Evolutionary conservation across 2,329 filamentous ascomycete species (phyloP), one percentile per base, ranked within the genome.

Genomic region (Phaeosphaeriaceae sp.): DNA sequence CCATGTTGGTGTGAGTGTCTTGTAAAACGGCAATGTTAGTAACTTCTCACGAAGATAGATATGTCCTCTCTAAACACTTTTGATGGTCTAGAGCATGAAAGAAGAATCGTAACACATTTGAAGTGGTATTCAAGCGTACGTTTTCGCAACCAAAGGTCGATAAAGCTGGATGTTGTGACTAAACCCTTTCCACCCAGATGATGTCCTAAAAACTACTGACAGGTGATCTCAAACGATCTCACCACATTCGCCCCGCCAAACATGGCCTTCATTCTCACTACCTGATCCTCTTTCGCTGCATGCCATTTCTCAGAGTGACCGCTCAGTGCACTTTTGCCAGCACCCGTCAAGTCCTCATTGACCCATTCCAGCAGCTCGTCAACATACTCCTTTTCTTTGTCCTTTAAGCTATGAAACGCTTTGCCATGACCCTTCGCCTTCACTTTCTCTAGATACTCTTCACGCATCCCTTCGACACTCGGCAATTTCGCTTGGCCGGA

Each of bases 401-500:
- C 74, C 45, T 66, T 78, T 48, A 84, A 60, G 31, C 77, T 80
- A 66, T 84, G 82, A 53, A 84, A 82, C 1, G 61, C 65, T 50
- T 82, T 78, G 0, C 80, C 81, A 36, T 68, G 70, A 1, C 80
- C 80, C 58, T 80, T 82, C 3, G 50, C 58, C 33, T 60, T 52
- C 4, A 83, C 61, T 9, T 72, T 69, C 17, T 70, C 64, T 1
- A 64, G 41, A 55, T 82, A 83, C 55, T 83, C 80, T 0, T 46
- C 48, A 40, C 79, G 67, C 79, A 83, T 86, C 0, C 63, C 73
- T 1, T 77, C 74, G 31, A 72, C 51, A 0, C 70, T 59, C 0
- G 88, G 87, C 20, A 89, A 69, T 1, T 66, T 60, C 0, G 81
- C 81, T 31, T 80, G 77, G 0, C 85, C 86, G 0, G 84, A 78